Base-by-base conservation (phyloP, 495 filamentous ascomycete species). In the Lophium mytilinum region DNA sequence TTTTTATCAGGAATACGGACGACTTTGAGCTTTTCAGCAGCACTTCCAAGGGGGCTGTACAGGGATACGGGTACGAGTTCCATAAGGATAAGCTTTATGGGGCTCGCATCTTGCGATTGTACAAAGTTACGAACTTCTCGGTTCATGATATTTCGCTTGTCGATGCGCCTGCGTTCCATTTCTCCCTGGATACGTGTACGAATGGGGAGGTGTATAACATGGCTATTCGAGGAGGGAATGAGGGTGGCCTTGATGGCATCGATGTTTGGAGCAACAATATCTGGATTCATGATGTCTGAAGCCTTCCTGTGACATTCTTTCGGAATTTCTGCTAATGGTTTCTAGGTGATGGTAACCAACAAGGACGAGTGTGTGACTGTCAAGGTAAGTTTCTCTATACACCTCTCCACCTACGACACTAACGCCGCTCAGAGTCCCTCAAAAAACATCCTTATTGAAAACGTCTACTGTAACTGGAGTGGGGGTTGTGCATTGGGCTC, bases 11-110 rank as follows among this genome's bases (percentile, higher is more conserved):
- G 73, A 96, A 96, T 72, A 83, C 91, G 72, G 88, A 96, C 53
- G 92, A 98, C 68, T 96, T 98, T 65, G 93, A 98, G 75, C 93
- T 98, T 69, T 80, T 92, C 61, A 92, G 95, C 74, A 64, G 86
- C 73, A 50, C 41, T 17, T 55, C 54, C 14, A 60, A 53, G 15
- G 61, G 56, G n/a, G 56, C 61, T 17, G 72, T 55, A 48, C 56
- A 17, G 50, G 66, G 40, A 68, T 64, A 17, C 40, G 55, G 35
- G 52, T 58, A 9, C 57, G 49, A 40, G 70, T 66, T 37, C 68
- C 68, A 19, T 21, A 19, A 17, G 18, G 10, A n/a, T 19, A 18
- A n/a, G n/a, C n/a, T 21, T 47, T 21, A n/a, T 47, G 21, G n/a
- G 43, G 45, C 58, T 37, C 67, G 70, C 36, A 56, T 73, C 43